These are phyloP conservation scores for Boechera retrofracta DNA, from an alignment of 345 rosid species.

Conservation along the genomic window DNA sequence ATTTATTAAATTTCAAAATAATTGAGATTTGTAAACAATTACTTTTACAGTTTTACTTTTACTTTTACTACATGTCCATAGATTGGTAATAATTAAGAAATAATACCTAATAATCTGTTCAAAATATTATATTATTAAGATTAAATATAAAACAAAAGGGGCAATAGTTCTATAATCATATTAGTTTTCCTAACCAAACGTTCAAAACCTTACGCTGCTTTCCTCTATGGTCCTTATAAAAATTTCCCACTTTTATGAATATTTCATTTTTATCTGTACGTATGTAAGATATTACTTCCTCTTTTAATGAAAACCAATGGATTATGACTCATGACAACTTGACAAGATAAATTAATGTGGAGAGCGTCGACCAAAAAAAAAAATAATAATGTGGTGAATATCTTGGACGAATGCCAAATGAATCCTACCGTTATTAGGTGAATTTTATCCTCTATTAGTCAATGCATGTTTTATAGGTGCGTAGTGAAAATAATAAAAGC, in stretches of 20 bases:
- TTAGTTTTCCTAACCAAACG: background rate
- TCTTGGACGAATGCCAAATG: conserved; percentile 7
- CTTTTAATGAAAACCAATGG: background rate
- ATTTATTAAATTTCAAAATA: background rate
- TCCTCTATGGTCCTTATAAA: background rate
- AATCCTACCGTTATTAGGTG: background rate
- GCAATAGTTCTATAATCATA: background rate
- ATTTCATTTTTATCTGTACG: background rate
- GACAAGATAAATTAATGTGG: background rate
- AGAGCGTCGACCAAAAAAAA: background rate
- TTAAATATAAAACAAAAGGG: background rate
- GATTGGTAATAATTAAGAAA: background rate
- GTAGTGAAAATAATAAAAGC: background rate
- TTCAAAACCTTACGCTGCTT: background rate
- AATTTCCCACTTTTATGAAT: background rate
- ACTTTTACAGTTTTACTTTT: too few species aligned
- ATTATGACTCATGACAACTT: background rate
- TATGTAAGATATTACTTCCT: background rate
- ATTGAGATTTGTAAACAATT: background rate
- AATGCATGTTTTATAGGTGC: background rate
- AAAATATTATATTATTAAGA: background rate
- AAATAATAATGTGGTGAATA: background rate
- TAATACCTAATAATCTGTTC: background rate
- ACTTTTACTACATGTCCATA: background rate
- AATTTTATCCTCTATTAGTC: background rate